A percentile compares a stretch with the other conserved stretches of the same genome.
Evolutionary conservation across 768 basidiomycete genomes (phyloP).

Genomic region (Pholiota molesta): DNA sequence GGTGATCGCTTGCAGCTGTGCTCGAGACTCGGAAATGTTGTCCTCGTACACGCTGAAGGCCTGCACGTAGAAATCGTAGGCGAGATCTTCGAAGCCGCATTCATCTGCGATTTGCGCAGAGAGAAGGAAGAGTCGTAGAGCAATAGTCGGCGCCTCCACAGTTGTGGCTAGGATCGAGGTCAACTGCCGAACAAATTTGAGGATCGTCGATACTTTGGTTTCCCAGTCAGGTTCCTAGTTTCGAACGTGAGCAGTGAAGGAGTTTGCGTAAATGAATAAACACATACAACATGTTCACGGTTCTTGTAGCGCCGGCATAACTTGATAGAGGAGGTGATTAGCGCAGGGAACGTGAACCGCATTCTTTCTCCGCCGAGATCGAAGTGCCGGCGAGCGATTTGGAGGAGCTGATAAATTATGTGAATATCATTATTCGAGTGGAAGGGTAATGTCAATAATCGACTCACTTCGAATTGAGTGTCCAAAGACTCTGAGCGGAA

Average conservation of each 20-base stretch:
- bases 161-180: slow-evolving; percentile 92
- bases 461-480: slow-evolving; percentile 84
- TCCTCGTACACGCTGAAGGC: slow-evolving; percentile 99
- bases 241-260: neutral
- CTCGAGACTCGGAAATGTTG: slow-evolving; percentile 92
- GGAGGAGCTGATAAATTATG: slow-evolving; percentile 65
- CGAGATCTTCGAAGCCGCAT: slow-evolving; percentile 92
- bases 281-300: slow-evolving; percentile 68
- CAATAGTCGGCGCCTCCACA: slow-evolving; percentile 91
- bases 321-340: slow-evolving; percentile 92
- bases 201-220: slow-evolving; percentile 79
- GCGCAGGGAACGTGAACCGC: slow-evolving; percentile 94
- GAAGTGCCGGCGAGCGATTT: slow-evolving; percentile 89
- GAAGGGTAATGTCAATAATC: neutral
- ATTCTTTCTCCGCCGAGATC: slow-evolving; percentile 93
- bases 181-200: slow-evolving; percentile 94
- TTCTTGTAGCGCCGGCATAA: slow-evolving; percentile 91
- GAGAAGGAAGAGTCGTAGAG: slow-evolving; percentile 92
- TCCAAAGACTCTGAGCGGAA: slow-evolving; percentile 88
- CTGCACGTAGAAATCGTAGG: slow-evolving; percentile 97
- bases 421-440: slow-evolving; percentile 1
- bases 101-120: slow-evolving; percentile 95
- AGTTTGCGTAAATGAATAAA: neutral
- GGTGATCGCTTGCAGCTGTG: slow-evolving; percentile 96
- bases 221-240: slow-evolving; percentile 87